Conservation (phyloP, 768 basidiomycete species). For the Tylopilus vinaceipallidus region DNA sequence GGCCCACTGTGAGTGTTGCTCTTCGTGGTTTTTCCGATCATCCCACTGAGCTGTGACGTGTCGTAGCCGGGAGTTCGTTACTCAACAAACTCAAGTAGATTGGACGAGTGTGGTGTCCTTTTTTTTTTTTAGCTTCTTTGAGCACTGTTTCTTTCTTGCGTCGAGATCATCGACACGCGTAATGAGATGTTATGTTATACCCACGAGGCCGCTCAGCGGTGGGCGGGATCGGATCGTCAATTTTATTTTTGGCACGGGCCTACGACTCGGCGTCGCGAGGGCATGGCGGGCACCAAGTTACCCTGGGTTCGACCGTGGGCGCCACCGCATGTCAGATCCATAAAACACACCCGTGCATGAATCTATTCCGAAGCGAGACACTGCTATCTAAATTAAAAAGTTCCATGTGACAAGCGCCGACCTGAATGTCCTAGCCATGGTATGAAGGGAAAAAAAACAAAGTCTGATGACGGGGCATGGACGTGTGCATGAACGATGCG, state of each 20-base stretch:
- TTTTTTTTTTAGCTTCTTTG: too few species aligned
- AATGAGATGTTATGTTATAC: too few species aligned
- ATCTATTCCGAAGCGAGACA: neutral
- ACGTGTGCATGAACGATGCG: neutral
- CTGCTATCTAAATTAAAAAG: neutral
- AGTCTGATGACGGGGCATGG: neutral
- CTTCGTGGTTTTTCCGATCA: slow-evolving; percentile 2
- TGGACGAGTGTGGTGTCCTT: neutral
- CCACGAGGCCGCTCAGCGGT: too few species aligned
- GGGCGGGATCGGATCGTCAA: too few species aligned
- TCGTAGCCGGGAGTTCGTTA: slow-evolving; percentile 1
- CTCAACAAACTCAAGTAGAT: slow-evolving; percentile 8
- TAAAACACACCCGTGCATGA: neutral
- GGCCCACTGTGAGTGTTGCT: slow-evolving; percentile 48
- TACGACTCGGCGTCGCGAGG: too few species aligned
- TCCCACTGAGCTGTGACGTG: too few species aligned
- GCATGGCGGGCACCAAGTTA: too few species aligned
- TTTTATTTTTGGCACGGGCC: too few species aligned
- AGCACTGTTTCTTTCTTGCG: too few species aligned
- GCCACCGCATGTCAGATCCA: too few species aligned
- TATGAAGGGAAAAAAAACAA: neutral
- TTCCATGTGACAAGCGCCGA: neutral
- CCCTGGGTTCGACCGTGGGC: too few species aligned
- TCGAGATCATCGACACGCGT: too few species aligned
- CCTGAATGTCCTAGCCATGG: slow-evolving; percentile 2